These are phyloP conservation scores for Hemisphaericaspora xylofermentans DNA, from an alignment of 1,139 yeast genomes.

Conservation along the genomic window DNA sequence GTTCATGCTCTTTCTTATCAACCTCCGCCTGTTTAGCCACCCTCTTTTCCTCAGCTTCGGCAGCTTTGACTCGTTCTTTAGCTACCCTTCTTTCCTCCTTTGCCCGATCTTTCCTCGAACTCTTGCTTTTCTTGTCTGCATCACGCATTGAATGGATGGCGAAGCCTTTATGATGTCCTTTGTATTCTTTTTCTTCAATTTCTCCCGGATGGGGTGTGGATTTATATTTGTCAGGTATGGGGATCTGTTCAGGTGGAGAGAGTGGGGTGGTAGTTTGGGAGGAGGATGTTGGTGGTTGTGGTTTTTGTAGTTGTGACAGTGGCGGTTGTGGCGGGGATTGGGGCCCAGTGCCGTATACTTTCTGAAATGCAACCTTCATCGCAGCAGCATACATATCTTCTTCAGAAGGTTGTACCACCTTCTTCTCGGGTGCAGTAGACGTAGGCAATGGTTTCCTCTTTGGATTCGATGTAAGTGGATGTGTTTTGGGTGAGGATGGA, in stretches of 20 bases:
- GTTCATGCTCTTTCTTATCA: constrained; percentile 12
- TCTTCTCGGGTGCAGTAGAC: background rate
- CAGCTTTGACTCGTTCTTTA: constrained; percentile 20
- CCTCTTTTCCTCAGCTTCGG: constrained; percentile 17
- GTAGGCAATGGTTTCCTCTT: constrained; percentile 2
- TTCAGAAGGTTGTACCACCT: constrained; percentile 6
- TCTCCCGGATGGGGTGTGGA: background rate
- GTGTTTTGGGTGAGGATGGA: constrained; percentile 8
- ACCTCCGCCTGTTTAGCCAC: constrained; percentile 12
- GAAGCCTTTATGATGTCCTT: constrained; percentile 40
- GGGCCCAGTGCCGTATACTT: constrained; percentile 35
- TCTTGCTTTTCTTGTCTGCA: constrained; percentile 10
- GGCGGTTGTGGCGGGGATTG: no score
- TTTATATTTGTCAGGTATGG: background rate
- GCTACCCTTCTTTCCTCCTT: constrained; percentile 30
- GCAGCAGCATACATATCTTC: constrained; percentile 34
- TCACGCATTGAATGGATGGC: constrained; percentile 39
- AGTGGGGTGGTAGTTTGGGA: no score
- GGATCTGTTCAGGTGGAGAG: no score
- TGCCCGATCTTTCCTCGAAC: constrained; percentile 32
- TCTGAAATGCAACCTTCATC: constrained; percentile 40
- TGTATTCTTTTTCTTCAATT: background rate
- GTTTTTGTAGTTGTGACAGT: no score
- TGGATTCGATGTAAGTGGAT: constrained; percentile 8
- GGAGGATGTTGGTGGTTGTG: no score